Evolutionary conservation across 2,329 filamentous ascomycete species (phyloP).

Genomic region (Hymenoscyphus fructigenus): DNA sequence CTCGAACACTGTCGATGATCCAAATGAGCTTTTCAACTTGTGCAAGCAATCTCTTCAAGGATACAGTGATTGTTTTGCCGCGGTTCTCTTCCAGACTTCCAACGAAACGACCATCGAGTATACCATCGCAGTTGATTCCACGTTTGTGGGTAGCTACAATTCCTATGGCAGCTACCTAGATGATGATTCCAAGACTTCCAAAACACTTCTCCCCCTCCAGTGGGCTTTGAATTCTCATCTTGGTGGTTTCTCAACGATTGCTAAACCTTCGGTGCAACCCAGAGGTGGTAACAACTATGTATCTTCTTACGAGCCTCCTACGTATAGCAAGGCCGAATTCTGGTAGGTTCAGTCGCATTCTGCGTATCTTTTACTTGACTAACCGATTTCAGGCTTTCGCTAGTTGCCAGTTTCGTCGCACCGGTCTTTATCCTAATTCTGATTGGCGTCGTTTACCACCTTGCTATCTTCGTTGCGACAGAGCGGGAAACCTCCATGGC

Average conservation of each 20-base stretch:
- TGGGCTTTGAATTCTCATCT: slow-evolving; percentile 28
- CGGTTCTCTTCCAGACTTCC: slow-evolving; percentile 26
- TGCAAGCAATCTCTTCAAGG: slow-evolving; percentile 27
- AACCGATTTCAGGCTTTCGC: slow-evolving; percentile 18
- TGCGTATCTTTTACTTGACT: not conserved
- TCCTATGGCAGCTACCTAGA: slow-evolving; percentile 16
- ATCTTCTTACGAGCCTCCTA: slow-evolving; percentile 5
- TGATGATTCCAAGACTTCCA: slow-evolving; percentile 15
- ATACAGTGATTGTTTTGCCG: slow-evolving; percentile 29
- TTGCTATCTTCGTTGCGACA: slow-evolving; percentile 29
- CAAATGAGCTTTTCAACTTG: slow-evolving; percentile 26
- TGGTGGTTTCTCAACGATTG: slow-evolving; percentile 20
- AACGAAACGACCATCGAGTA: slow-evolving; percentile 31
- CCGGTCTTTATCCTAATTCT: slow-evolving; percentile 32
- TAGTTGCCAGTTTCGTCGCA: slow-evolving; percentile 22
- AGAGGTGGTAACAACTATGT: slow-evolving; percentile 21
- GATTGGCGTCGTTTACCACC: slow-evolving; percentile 31
- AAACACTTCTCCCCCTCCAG: slow-evolving; percentile 26
- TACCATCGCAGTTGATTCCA: slow-evolving; percentile 25
- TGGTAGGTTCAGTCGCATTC: slow-evolving; percentile 11
- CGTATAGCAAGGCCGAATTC: not conserved
- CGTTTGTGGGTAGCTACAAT: not conserved
- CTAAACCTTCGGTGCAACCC: slow-evolving; percentile 24
- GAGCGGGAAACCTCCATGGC: slow-evolving; percentile 30
- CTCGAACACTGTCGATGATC: slow-evolving; percentile 16